Evolutionary conservation across 306 rosid species (phyloP), one percentile per base, ranked within the genome.

Genomic region (Quercus alba): DNA sequence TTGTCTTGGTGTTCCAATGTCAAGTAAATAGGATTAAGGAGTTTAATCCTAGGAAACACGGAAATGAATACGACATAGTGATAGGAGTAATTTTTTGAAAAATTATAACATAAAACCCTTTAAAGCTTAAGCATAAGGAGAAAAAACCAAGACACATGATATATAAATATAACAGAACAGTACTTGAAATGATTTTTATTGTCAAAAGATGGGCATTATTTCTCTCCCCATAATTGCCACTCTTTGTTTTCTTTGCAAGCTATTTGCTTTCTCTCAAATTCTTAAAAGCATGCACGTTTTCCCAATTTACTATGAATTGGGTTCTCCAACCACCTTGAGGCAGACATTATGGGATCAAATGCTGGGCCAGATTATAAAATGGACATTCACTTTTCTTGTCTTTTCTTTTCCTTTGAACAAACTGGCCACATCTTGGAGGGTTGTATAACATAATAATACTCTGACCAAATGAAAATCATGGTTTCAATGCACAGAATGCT

Each of bases 321-420:
- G 57, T 76, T 33, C 74, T 70, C 1, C 74, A 14, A 23, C 46
- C 6, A 17, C 77, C 11, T 38, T 64, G 61, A 54, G 33, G 28
- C 59, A 44, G 76, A 76, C 93, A 86, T 69, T 72, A 86, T 86
- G 59, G 84, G 88, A 85, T 84, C 83, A 84, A 77, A 85, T 82
- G 83, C 81, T 46, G 41, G 63, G 35, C 72, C 79, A 64, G 56
- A 38, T 69, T 49, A 38, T 69, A 57, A 18, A 71, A 67, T 73
- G 77, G 75, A 56, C 87, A 54, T 77, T 68, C 67, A 1, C 41
- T 62, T 52, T 44, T 20, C 46, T 67, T 26, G 38, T 79, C 38
- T 77, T 33, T 17, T 18, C 35, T 31, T 35, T 6, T 31, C 19
- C 52, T 67, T 12, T 19, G 72, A 35, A 68, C 51, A 35, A 9